Conservation (phyloP, 306 rosid genomes). For the Datisca glomerata region DNA sequence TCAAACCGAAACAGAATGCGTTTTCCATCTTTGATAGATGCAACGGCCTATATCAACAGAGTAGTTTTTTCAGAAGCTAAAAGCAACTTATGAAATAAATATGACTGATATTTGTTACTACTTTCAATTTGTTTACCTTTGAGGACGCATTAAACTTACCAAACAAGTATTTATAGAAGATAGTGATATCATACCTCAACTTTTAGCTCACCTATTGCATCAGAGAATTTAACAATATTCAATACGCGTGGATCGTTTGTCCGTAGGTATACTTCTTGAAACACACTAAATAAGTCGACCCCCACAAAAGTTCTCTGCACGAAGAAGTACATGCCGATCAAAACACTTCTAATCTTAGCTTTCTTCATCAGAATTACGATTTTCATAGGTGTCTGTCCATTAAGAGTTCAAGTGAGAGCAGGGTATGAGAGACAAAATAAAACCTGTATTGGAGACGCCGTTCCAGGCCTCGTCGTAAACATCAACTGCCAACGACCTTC, state of each 20-base stretch:
- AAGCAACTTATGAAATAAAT: too few relatives aligned
- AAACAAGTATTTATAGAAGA: not conserved
- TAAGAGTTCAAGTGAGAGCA: too few relatives aligned
- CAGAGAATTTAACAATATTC: slow-evolving; percentile 81
- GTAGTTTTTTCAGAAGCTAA: too few relatives aligned
- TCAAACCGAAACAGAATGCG: slow-evolving; percentile 81
- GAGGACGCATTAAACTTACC: not conserved
- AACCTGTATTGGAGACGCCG: slow-evolving; percentile 92
- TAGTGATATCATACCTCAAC: slow-evolving; percentile 55
- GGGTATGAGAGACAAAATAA: too few relatives aligned
- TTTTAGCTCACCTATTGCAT: slow-evolving; percentile 92
- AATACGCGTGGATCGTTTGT: slow-evolving; percentile 77
- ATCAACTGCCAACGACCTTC: slow-evolving; percentile 92
- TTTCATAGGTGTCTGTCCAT: too few relatives aligned
- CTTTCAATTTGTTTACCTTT: too few relatives aligned
- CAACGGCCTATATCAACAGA: slow-evolving; percentile 50
- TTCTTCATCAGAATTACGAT: too few relatives aligned
- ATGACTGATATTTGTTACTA: too few relatives aligned
- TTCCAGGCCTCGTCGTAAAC: slow-evolving; percentile 88
- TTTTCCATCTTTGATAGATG: slow-evolving; percentile 74
- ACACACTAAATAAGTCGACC: slow-evolving; percentile 71
- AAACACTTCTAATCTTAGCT: too few relatives aligned
- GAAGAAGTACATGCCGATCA: slow-evolving; percentile 2
- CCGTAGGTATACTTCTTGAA: slow-evolving; percentile 80
- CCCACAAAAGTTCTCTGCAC: slow-evolving; percentile 95